Percentiles rank a stretch among this genome's conserved stretches.
Evolutionary conservation across 768 basidiomycete species (phyloP).

Genomic region (Pulveroboletus sp.): DNA sequence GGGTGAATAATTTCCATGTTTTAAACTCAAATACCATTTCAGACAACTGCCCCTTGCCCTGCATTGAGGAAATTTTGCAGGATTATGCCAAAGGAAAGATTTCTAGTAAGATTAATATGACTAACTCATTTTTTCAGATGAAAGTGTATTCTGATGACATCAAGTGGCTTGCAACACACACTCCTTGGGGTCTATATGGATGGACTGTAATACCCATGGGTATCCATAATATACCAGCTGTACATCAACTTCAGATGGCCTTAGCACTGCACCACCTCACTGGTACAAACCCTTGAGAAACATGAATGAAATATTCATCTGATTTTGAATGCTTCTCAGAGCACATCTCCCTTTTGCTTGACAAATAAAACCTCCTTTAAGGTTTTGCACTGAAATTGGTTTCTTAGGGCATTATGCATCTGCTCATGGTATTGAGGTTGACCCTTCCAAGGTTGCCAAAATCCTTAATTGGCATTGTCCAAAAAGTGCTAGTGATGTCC

Average conservation of each 20-base stretch:
- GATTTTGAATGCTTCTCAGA: background rate
- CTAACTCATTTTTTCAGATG: slow-evolving; percentile 40
- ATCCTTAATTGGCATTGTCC: background rate
- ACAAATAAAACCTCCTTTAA: background rate
- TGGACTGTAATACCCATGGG: slow-evolving; percentile 24
- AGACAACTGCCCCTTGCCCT: slow-evolving; percentile 17
- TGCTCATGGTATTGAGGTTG: background rate
- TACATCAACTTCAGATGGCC: slow-evolving; percentile 15
- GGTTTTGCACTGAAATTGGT: background rate
- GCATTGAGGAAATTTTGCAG: slow-evolving; percentile 15
- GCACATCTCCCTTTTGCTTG: background rate
- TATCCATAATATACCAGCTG: slow-evolving; percentile 11
- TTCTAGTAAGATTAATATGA: slow-evolving; percentile 39
- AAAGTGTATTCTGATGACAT: slow-evolving; percentile 28
- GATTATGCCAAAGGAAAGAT: slow-evolving; percentile 32
- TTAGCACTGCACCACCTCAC: slow-evolving; percentile 12
- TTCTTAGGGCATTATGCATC: slow-evolving; percentile 1
- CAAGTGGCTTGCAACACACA: slow-evolving; percentile 34
- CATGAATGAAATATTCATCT: background rate
- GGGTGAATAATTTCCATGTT: slow-evolving; percentile 29
- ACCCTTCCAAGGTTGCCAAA: background rate
- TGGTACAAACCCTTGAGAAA: background rate
- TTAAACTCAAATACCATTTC: slow-evolving; percentile 24
- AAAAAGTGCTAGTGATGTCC: background rate
- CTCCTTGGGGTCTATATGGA: slow-evolving; percentile 38